A percentile compares a stretch with the other conserved stretches of the same genome.
Evolutionary conservation across 768 basidiomycete species (phyloP).

Genomic region (Termitomyces sp.): DNA sequence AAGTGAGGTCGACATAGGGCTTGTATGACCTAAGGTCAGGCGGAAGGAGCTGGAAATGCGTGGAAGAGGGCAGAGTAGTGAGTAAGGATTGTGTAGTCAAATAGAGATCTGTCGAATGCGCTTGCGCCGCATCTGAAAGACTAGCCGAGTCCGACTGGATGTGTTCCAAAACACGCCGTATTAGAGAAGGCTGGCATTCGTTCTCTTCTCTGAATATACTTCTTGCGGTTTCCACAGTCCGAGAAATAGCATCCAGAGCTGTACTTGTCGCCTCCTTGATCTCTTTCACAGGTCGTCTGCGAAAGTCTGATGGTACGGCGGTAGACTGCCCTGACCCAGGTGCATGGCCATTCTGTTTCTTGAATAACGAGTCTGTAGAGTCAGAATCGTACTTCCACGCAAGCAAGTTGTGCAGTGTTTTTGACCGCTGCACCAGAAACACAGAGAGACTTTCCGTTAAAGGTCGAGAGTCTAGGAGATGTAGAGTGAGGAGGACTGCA

Average conservation of each 20-base stretch:
- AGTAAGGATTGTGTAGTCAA: conserved; percentile 69
- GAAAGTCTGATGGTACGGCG: conserved; percentile 14
- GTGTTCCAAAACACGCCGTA: conserved; percentile 49
- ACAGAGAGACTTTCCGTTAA: conserved; percentile 66
- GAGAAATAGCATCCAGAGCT: conserved; percentile 49
- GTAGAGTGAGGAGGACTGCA: conserved; percentile 74
- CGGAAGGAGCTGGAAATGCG: conserved; percentile 77
- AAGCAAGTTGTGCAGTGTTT: conserved; percentile 45
- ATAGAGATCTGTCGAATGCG: conserved; percentile 46
- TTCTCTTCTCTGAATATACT: conserved; percentile 47
- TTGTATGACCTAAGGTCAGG: conserved; percentile 68
- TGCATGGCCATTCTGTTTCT: conserved; percentile 30
- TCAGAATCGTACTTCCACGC: conserved; percentile 23
- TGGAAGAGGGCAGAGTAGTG: conserved; percentile 71
- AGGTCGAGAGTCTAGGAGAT: conserved; percentile 86
- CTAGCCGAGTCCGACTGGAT: conserved; percentile 50
- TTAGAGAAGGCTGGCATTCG: conserved; percentile 36
- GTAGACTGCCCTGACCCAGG: conserved; percentile 15
- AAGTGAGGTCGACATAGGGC: conserved; percentile 75
- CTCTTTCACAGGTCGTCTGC: conserved; percentile 37
- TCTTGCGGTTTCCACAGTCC: conserved; percentile 54
- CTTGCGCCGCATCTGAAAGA: conserved; percentile 12
- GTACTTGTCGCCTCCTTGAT: conserved; percentile 50
- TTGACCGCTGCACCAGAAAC: conserved; percentile 67
- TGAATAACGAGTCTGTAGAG: conserved; percentile 10